These are phyloP conservation scores for Mariannaea elegans DNA, from an alignment of 2,329 filamentous ascomycete genomes.

Conservation along the genomic window DNA sequence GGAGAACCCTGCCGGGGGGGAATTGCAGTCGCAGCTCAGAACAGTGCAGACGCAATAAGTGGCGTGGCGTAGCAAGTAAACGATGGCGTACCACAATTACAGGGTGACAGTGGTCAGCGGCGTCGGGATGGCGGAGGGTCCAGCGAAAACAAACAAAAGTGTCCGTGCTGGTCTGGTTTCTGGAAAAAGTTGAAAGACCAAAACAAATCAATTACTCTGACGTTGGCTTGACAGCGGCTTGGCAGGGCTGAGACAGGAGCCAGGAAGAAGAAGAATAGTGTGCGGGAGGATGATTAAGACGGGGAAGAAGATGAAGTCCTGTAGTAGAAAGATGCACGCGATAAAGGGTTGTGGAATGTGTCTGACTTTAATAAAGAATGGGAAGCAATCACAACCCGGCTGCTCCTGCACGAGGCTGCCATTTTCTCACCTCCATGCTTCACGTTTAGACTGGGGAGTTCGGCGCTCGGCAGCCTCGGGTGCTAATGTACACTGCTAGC, in stretches of 20 bases:
- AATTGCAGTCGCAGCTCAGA: conserved; percentile 4
- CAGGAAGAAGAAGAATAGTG: background rate
- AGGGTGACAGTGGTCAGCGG: conserved; percentile 7
- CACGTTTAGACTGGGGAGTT: background rate
- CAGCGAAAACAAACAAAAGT: conserved; percentile 1
- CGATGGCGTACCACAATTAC: conserved; percentile 1
- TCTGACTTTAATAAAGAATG: conserved; percentile 7
- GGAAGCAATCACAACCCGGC: background rate
- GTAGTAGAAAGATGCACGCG: background rate
- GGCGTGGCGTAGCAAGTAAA: conserved; percentile 3
- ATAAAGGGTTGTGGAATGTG: background rate
- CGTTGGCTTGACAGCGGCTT: conserved; percentile 2
- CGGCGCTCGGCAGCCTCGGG: conserved; percentile 19
- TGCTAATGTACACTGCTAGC: conserved; percentile 6
- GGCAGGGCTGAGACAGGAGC: conserved; percentile 20
- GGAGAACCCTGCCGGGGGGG: background rate
- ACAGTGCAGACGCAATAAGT: background rate
- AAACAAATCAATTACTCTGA: background rate
- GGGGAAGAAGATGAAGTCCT: background rate
- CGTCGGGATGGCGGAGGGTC: conserved; percentile 20
- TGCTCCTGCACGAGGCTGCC: conserved; percentile 12
- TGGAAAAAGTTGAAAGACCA: conserved; percentile 10
- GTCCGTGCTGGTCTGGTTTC: conserved; percentile 14
- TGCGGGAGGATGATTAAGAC: background rate
- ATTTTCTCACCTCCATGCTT: background rate